phyloP scores from a whole-genome alignment of 257 asterid genomes.

The Nicotiana benthamiana region DNA sequence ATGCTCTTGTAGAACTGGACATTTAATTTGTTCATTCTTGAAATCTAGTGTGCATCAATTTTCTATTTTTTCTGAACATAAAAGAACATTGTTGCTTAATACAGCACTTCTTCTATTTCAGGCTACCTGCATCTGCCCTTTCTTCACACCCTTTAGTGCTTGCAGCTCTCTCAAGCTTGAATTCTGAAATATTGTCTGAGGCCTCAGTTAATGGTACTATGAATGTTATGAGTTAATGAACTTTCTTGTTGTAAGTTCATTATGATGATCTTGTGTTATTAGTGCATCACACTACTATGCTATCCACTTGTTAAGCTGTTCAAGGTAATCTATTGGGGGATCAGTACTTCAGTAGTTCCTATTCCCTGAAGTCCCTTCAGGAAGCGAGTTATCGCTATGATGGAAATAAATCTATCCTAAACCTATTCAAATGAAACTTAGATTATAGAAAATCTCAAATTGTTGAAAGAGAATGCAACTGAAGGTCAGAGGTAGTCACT shows the following conservation, averaged over 20 bases:
- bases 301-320: not conserved
- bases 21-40: not conserved
- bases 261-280: constrained; percentile 1
- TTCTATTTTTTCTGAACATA: not conserved
- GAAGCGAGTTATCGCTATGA: not conserved
- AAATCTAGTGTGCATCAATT: not conserved
- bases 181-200: constrained; percentile 66
- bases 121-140: constrained; percentile 84
- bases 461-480: not conserved
- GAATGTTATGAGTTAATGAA: constrained; percentile 15
- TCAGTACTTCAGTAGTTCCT: not conserved
- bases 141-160: constrained; percentile 88
- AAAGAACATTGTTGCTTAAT: not conserved
- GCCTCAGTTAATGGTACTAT: constrained; percentile 88
- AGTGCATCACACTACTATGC: not conserved
- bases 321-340: not conserved
- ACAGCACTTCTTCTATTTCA: constrained; percentile 32
- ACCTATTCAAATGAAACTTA: not conserved
- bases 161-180: constrained; percentile 88
- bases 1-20: not conserved
- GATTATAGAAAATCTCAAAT: not conserved
- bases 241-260: constrained; percentile 2
- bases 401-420: not conserved
- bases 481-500: not conserved
- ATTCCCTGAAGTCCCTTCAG: not conserved